Conservation (phyloP, 2,329 filamentous ascomycete genomes). For the Gnomoniopsis smithogilvyi region DNA sequence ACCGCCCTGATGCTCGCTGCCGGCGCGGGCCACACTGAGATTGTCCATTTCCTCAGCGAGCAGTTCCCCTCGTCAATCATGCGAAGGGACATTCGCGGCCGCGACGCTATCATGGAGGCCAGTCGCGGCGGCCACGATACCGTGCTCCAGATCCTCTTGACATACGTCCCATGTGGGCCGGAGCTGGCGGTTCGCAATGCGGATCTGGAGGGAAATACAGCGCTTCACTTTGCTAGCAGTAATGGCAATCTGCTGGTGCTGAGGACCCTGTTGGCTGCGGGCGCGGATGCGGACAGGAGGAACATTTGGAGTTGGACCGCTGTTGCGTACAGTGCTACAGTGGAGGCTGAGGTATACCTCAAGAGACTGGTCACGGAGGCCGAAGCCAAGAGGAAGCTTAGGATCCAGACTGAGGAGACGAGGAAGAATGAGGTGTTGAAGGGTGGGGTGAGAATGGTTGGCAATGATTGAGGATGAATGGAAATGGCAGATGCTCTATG, state of each 20-base stretch:
- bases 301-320: slow-evolving; percentile 82
- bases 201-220: slow-evolving; percentile 78
- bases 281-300: slow-evolving; percentile 67
- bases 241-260: slow-evolving; percentile 77
- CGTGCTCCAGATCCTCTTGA: slow-evolving; percentile 61
- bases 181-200: slow-evolving; percentile 50
- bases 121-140: slow-evolving; percentile 60
- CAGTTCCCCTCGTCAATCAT: slow-evolving; percentile 60
- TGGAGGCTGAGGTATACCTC: slow-evolving; percentile 81
- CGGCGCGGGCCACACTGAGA: slow-evolving; percentile 64
- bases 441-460: slow-evolving; percentile 37
- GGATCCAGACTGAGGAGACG: slow-evolving; percentile 34
- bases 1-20: slow-evolving; percentile 81
- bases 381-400: slow-evolving; percentile 53
- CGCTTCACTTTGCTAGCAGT: slow-evolving; percentile 80
- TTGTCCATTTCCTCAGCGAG: slow-evolving; percentile 69
- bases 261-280: slow-evolving; percentile 72
- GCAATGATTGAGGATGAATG: slow-evolving; percentile 26
- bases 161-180: slow-evolving; percentile 55
- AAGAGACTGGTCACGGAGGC: slow-evolving; percentile 72
- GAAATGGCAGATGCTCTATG: too few species aligned
- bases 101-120: slow-evolving; percentile 70
- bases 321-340: slow-evolving; percentile 76
- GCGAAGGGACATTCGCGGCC: slow-evolving; percentile 63
- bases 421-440: slow-evolving; percentile 44